Evolutionary conservation across 345 rosid species (phyloP).

Genomic region (Eucalyptus guilfoylei): DNA sequence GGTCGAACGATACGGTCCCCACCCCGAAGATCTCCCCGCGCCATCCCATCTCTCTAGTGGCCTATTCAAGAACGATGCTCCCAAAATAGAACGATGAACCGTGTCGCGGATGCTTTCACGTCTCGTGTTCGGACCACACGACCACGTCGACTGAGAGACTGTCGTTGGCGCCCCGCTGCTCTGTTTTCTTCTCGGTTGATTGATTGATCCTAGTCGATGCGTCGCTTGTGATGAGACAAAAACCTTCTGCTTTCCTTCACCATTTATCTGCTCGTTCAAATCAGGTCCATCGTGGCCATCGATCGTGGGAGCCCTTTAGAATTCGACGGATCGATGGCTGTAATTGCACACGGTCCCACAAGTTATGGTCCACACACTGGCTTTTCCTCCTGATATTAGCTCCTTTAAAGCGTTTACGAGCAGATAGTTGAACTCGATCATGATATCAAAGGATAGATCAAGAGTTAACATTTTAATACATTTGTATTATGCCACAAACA

Average conservation of each 20-base stretch:
- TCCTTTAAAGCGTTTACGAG: background rate
- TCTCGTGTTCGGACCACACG: background rate
- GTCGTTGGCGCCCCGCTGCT: background rate
- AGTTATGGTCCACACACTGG: background rate
- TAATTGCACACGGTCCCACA: background rate
- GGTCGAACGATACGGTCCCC: background rate
- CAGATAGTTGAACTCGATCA: background rate
- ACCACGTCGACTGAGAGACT: background rate
- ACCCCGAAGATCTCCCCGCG: background rate
- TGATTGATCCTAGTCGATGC: background rate
- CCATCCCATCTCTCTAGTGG: background rate
- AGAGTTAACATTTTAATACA: background rate
- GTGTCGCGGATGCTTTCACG: background rate
- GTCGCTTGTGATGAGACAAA: background rate
- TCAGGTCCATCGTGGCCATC: background rate
- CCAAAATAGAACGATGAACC: background rate
- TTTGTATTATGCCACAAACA: background rate
- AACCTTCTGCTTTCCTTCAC: background rate
- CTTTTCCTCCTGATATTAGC: background rate
- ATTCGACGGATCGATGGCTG: background rate
- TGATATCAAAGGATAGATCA: background rate
- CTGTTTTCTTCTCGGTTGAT: background rate
- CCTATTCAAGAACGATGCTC: background rate
- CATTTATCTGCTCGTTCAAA: background rate
- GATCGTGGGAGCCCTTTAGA: background rate